Base-by-base conservation (phyloP, 1,284 basidiomycete genomes). In the Rhodotorula mucilaginosa region DNA sequence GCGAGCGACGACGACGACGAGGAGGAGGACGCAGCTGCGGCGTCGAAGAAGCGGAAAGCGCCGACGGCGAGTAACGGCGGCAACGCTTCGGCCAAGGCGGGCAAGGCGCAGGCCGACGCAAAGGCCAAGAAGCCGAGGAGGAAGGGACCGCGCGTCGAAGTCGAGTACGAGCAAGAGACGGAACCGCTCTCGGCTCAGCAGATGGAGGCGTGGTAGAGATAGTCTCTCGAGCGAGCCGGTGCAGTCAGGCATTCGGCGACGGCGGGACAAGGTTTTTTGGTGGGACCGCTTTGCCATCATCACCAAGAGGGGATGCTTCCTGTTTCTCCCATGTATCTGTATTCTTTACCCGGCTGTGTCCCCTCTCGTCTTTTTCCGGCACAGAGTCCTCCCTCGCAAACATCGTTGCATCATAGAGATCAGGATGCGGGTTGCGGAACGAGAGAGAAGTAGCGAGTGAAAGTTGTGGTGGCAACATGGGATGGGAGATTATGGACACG, bases 121-220 rank as follows among this genome's bases (percentile, higher is more conserved):
- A 64, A 68, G 57, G 58, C 62, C 46, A 65, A 69, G 64, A 56
- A 51, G 70, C 58, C 64, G 52, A 44, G 67, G 70, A n/a, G 54
- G 72, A 65, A 85, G 74, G 90, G 88, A 34, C 89, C 93, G 13
- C 86, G 89, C 75, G 89, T 98, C 81, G 92, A 96, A 81, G 89
- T 97, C 81, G 95, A 97, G 82, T 96, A 97, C 87, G 95, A 95
- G 80, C 86, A 89, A 77, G 92, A 97, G 83, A 86, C 91, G 79
- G 92, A 93, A 82, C 47, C 73, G 61, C 39, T 74, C 39, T 62
- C 67, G 23, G 65, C 58, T 1, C 52, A 57, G 39, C 54, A 67
- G 52, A 74, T 72, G 70, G 67, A 71, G n/a, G 58, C 67, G 47
- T 71, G 70, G 73, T 71, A 49, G 44, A 26, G 26, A 26, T 26